phyloP scores from a whole-genome alignment of 768 basidiomycete species.

The Suillus lakei region DNA sequence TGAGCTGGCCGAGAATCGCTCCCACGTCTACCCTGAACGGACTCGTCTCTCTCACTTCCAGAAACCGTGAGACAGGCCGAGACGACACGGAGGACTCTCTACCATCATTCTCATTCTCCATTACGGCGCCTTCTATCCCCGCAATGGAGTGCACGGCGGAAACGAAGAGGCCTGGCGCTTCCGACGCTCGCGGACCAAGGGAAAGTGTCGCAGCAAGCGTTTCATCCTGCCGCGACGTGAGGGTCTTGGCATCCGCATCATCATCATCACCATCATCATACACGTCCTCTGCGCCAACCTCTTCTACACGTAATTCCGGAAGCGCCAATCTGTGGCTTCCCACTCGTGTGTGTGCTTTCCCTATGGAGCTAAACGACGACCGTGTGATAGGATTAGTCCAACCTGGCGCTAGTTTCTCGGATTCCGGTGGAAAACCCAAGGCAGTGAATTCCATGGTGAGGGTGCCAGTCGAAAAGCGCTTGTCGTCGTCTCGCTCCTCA shows the following conservation, averaged over 20 bases:
- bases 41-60: conserved; percentile 46
- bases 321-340: conserved; percentile 22
- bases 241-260: conserved; percentile 35
- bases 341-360: conserved; percentile 9
- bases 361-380: conserved; percentile 19
- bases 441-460: conserved; percentile 23
- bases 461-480: conserved; percentile 29
- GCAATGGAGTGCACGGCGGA: conserved; percentile 8
- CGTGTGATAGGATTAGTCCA: conserved; percentile 31
- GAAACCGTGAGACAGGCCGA: conserved; percentile 27
- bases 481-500: conserved; percentile 33
- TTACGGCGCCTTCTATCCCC: neutral
- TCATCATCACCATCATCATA: conserved; percentile 29
- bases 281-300: conserved; percentile 20
- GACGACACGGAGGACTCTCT: conserved; percentile 4
- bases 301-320: conserved; percentile 23
- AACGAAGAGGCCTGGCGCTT: conserved; percentile 23
- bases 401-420: conserved; percentile 38
- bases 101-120: conserved; percentile 14
- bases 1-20: conserved; percentile 27
- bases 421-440: conserved; percentile 27
- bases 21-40: conserved; percentile 52
- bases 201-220: conserved; percentile 47
- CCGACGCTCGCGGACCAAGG: conserved; percentile 50
- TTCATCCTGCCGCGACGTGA: conserved; percentile 35